phyloP scores from a whole-genome alignment of 1,284 basidiomycete genomes.

The Ustilago sp. region DNA sequence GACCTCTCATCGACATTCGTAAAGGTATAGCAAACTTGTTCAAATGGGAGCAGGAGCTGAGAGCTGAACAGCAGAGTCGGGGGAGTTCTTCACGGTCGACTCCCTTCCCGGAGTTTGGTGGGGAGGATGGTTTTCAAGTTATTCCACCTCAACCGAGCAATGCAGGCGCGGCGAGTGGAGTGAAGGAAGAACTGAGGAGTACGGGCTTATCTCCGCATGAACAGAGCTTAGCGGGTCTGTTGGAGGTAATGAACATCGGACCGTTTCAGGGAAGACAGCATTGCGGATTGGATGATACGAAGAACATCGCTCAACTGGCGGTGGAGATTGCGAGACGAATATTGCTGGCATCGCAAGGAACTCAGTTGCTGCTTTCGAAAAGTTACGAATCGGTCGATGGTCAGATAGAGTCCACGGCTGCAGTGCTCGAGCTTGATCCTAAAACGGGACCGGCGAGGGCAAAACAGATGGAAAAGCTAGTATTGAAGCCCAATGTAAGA shows the following conservation, averaged over 20 bases:
- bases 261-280: conserved; percentile 71
- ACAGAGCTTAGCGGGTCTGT: conserved; percentile 50
- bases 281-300: conserved; percentile 72
- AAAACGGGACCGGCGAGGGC: conserved; percentile 15
- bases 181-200: conserved; percentile 19
- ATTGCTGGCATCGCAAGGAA: conserved; percentile 14
- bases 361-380: conserved; percentile 32
- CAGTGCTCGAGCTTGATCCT: conserved; percentile 19
- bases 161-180: background rate
- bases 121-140: conserved; percentile 50
- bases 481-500: conserved; percentile 35
- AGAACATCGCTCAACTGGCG: conserved; percentile 70
- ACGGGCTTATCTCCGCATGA: conserved; percentile 41
- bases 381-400: conserved; percentile 36
- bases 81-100: conserved; percentile 15
- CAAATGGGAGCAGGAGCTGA: conserved; percentile 46
- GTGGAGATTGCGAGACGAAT: conserved; percentile 45
- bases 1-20: conserved; percentile 67
- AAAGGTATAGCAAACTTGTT: conserved; percentile 57
- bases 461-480: conserved; percentile 37
- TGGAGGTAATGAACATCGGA: conserved; percentile 50
- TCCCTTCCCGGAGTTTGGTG: conserved; percentile 30
- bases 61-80: conserved; percentile 13
- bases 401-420: conserved; percentile 26
- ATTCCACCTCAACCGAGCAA: conserved; percentile 15